A percentile compares a stretch with the other conserved stretches of the same genome.
Evolutionary conservation across 1,284 basidiomycete species (phyloP).

Genomic region (Erythrobasidium hasegawianum): DNA sequence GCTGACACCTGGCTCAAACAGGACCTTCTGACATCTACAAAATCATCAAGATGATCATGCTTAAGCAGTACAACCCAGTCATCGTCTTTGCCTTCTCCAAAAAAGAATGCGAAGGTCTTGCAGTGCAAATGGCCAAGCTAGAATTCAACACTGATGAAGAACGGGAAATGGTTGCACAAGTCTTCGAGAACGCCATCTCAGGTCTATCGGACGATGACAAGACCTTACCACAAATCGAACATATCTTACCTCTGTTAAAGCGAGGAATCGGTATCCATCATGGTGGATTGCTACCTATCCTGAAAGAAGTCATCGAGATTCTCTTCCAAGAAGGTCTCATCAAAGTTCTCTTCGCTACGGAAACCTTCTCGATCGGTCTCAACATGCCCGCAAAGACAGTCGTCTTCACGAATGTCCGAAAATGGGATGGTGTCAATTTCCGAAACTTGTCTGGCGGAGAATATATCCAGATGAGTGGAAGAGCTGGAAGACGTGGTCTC

Average conservation of each 20-base stretch:
- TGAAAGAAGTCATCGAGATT: constrained; percentile 99
- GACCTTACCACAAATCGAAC: constrained; percentile 87
- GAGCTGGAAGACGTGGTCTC: constrained; percentile 91
- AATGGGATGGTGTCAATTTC: constrained; percentile 95
- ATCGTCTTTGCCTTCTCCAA: constrained; percentile 99
- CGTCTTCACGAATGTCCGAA: constrained; percentile 91
- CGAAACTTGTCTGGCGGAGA: constrained; percentile 80
- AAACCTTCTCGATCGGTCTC: constrained; percentile 98
- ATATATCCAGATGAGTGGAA: constrained; percentile 99
- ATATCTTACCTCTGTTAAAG: constrained; percentile 86
- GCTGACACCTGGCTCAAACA: constrained; percentile 50
- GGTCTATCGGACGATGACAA: constrained; percentile 84
- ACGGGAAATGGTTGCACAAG: constrained; percentile 77
- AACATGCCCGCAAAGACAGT: constrained; percentile 99
- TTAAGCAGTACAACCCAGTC: constrained; percentile 96
- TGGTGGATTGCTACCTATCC: constrained; percentile 90
- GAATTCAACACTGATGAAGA: constrained; percentile 96
- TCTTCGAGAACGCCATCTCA: constrained; percentile 93
- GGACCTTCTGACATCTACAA: constrained; percentile 94
- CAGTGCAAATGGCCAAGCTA: constrained; percentile 86
- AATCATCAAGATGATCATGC: constrained; percentile 98
- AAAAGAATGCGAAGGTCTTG: constrained; percentile 91
- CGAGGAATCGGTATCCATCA: constrained; percentile 99
- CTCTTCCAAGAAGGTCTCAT: constrained; percentile 99
- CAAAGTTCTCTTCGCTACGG: constrained; percentile 97